Percentiles rank a stretch among this genome's conserved stretches.
These are phyloP conservation scores for Colletotrichum tabaci DNA, from an alignment of 2,329 filamentous ascomycete genomes.

Conservation along the genomic window DNA sequence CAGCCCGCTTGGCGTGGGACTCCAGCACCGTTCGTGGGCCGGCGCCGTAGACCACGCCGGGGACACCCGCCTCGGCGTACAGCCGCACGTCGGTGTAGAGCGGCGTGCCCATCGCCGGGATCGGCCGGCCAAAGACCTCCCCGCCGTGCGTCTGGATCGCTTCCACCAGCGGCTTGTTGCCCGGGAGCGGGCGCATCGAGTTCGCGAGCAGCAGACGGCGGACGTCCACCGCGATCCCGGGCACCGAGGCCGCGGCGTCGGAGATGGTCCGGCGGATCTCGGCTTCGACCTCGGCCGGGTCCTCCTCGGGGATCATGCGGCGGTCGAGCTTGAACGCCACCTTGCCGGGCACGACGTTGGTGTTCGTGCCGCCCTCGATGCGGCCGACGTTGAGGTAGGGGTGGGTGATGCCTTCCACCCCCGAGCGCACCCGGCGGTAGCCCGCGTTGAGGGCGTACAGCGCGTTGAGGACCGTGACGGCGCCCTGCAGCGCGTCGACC, in stretches of 20 bases:
- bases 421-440: constrained; percentile 25
- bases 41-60: constrained; percentile 35
- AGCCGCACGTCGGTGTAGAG: constrained; percentile 36
- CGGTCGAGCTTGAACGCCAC: constrained; percentile 37
- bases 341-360: constrained; percentile 36
- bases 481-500: constrained; percentile 33
- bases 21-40: constrained; percentile 37
- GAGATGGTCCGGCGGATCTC: constrained; percentile 26
- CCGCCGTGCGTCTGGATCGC: constrained; percentile 25
- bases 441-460: constrained; percentile 31
- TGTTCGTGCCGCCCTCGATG: constrained; percentile 40
- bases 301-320: constrained; percentile 36
- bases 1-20: constrained; percentile 37
- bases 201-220: constrained; percentile 30
- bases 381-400: constrained; percentile 39
- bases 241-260: constrained; percentile 5
- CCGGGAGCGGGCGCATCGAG: constrained; percentile 28
- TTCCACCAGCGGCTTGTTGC: constrained; percentile 19
- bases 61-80: constrained; percentile 37
- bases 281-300: constrained; percentile 27
- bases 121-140: constrained; percentile 15
- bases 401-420: constrained; percentile 32
- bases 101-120: constrained; percentile 23
- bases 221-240: constrained; percentile 22
- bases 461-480: constrained; percentile 30